Conservation (phyloP, 164 flowering plant genomes). For the Vitis labrusca region DNA sequence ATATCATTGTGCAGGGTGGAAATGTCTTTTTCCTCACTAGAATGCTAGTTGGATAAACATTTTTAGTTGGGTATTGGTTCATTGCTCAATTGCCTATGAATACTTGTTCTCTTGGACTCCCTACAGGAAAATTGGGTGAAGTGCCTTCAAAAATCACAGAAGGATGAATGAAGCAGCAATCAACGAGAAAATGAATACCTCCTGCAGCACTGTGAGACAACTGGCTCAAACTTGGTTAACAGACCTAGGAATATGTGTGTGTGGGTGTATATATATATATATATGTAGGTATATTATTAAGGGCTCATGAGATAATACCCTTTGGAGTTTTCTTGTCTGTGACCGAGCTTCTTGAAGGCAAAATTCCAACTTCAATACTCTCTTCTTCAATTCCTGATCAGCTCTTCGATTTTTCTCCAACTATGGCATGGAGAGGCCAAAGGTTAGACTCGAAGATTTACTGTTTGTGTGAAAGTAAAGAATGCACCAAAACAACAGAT, state of each 20-base stretch:
- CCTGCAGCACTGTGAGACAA: too few relatives aligned
- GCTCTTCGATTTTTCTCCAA: slow-evolving; percentile 81
- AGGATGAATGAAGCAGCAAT: too few relatives aligned
- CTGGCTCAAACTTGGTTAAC: too few relatives aligned
- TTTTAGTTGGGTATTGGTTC: too few relatives aligned
- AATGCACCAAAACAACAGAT: neutral
- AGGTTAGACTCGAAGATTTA: neutral
- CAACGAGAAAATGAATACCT: too few relatives aligned
- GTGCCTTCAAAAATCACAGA: too few relatives aligned
- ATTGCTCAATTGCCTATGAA: too few relatives aligned
- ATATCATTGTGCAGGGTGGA: too few relatives aligned
- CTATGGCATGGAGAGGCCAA: slow-evolving; percentile 35
- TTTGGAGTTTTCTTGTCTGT: slow-evolving; percentile 86
- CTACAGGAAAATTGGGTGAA: too few relatives aligned
- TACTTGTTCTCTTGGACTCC: too few relatives aligned
- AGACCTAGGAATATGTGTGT: too few relatives aligned
- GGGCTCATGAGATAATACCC: slow-evolving; percentile 41
- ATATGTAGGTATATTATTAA: neutral
- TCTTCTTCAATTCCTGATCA: slow-evolving; percentile 90
- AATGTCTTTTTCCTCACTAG: neutral
- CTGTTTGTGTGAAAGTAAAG: neutral
- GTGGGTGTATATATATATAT: neutral
- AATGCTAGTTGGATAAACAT: too few relatives aligned
- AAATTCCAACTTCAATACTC: slow-evolving; percentile 85
- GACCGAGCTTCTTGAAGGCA: slow-evolving; percentile 92